These are phyloP conservation scores for Eimeria necatrix DNA, from an alignment of 169 alveolate genomes.

Conservation along the genomic window DNA sequence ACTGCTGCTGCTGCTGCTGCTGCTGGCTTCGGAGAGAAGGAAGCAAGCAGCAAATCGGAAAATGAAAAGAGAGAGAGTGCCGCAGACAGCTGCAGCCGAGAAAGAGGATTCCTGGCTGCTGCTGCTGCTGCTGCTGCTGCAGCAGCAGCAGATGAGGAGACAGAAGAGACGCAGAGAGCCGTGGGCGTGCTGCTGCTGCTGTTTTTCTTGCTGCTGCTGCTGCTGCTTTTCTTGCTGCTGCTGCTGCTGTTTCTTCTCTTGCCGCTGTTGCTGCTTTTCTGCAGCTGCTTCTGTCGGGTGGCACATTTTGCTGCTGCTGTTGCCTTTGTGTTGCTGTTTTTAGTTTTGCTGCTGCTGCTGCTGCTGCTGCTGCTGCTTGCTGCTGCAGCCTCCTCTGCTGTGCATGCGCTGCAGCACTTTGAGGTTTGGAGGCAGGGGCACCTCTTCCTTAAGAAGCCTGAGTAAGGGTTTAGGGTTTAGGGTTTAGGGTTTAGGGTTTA, in stretches of 20 bases:
- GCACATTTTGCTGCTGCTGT: background rate
- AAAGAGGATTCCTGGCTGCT: background rate
- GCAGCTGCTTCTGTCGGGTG: background rate
- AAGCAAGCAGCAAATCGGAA: background rate
- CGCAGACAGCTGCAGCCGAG: background rate
- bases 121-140: background rate
- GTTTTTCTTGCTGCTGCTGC: background rate
- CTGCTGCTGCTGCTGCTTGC: background rate
- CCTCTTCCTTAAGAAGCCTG: background rate
- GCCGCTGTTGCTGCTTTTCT: background rate
- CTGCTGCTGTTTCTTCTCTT: background rate
- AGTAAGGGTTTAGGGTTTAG: background rate
- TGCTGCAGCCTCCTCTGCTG: background rate
- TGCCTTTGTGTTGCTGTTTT: background rate
- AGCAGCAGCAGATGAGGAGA: background rate
- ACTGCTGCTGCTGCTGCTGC: background rate
- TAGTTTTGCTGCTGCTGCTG: background rate
- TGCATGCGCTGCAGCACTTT: constrained; percentile 31
- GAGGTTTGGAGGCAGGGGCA: background rate
- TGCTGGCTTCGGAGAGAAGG: background rate
- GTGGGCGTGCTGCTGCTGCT: background rate
- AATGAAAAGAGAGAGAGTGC: background rate
- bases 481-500: constrained; percentile 10
- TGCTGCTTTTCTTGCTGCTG: constrained; percentile 4
- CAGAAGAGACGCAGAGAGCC: background rate